Evolutionary conservation across 208 protist species (phyloP), one percentile per base, ranked within the genome.

Genomic region (Acanthamoeba healyi): DNA sequence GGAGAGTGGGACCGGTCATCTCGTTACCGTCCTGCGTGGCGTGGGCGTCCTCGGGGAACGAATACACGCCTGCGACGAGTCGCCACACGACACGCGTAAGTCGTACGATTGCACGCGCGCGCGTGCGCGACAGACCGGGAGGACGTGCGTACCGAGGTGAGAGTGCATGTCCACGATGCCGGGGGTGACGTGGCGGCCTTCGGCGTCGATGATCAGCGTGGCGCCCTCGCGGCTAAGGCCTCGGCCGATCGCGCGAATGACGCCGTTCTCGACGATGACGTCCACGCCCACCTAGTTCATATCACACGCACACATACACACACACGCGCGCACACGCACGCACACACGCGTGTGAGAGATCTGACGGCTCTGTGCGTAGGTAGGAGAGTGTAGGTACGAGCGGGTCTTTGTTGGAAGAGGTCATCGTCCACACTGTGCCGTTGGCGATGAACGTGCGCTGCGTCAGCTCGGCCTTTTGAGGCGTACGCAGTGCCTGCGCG

Each of bases 21-120:
- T 96, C 95, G 36, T 96, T 96, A 2, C 49, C 93, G 67, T 96
- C 93, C 15, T 84, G 1, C 44, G 67, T 70, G n/a, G 46, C 94
- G 10, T 79, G n/a, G 24, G 63, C 36, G 12, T 93, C 92, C 46
- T 94, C 92, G 14, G 92, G 92, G 34, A 54, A 92, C 14, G 61
- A 58, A 26, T 92, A 89, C 32, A 94, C 92, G n/a, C 94, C 92
- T 74, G 65, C 65, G 34, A 4, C 4, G 7, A 61, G 49, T 46
- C 12, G 61, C 88, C 29, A 70, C 36, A 36, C 24, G 22, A 26
- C 38, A 7, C 42, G 34, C 22, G 38, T n/a, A n/a, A n/a, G n/a
- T n/a, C 36, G 14, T 36, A 82, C 54, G 42, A 17, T 7, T 17
- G 36, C 22, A 92, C 54, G 19, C 77, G 10, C 22, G 54, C 22